These are phyloP conservation scores for Nitzschia palea DNA, from an alignment of 108 stramenopile species.

Conservation along the genomic window DNA sequence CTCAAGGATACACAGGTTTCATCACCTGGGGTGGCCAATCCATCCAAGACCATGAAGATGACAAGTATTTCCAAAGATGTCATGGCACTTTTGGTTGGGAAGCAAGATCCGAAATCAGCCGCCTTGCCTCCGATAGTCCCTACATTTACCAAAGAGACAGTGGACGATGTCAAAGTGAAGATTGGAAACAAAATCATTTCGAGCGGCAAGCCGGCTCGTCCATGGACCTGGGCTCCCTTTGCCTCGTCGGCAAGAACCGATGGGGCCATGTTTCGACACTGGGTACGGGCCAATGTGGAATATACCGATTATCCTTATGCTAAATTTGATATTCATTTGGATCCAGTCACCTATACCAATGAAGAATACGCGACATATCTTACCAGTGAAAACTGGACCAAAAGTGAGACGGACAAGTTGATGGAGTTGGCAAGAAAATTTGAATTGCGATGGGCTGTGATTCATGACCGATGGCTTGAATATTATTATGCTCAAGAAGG, in stretches of 20 bases:
- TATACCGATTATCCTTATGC: constrained; percentile 95
- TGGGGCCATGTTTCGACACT: constrained; percentile 65
- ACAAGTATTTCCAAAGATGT: constrained; percentile 41
- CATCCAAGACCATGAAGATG: constrained; percentile 41
- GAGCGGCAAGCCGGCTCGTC: constrained; percentile 49
- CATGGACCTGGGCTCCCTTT: constrained; percentile 87
- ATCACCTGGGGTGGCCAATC: not conserved
- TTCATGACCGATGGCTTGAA: constrained; percentile 76
- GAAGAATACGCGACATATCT: constrained; percentile 73
- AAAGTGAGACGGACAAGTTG: constrained; percentile 89
- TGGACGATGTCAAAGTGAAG: constrained; percentile 41
- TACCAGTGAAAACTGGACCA: constrained; percentile 72
- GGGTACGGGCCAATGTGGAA: constrained; percentile 81
- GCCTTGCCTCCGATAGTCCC: constrained; percentile 66
- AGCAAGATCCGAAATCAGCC: constrained; percentile 34
- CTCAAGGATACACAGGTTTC: constrained; percentile 9
- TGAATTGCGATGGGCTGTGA: constrained; percentile 95
- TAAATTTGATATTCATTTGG: constrained; percentile 85
- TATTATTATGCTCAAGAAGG: constrained; percentile 8
- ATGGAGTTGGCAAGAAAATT: constrained; percentile 71
- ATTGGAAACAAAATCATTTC: constrained; percentile 61
- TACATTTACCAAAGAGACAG: constrained; percentile 27
- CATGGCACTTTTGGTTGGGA: constrained; percentile 29
- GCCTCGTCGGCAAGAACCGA: constrained; percentile 73
- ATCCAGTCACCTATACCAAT: constrained; percentile 72